Evolutionary conservation across 768 basidiomycete genomes (phyloP), one percentile per base, ranked within the genome.

Genomic region (Gloeophyllum trabeum): DNA sequence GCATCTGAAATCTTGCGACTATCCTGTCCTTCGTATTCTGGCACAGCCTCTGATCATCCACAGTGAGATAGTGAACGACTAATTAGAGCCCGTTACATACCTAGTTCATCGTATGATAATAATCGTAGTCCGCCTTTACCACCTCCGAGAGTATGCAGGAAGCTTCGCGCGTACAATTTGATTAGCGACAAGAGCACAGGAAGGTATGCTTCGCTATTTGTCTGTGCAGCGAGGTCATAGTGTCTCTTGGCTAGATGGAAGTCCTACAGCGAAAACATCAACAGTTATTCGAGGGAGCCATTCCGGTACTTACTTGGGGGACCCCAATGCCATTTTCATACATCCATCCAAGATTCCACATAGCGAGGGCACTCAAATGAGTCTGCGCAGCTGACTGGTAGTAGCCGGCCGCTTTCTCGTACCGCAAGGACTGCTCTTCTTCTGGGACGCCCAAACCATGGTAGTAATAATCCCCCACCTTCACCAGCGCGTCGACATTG

Each of bases 261-360:
- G 60, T 99, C 96, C 81, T 92, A 49, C n/a, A n/a, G 12, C 6
- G 16, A 40, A 22, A 41, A 6, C 25, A 42, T 22, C 25, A 32
- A 25, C 13, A 1, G 25, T 18, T 37, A 39, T 12, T 13, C 20
- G n/a, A 14, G 14, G 6, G 21, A 44, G 12, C 26, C 16, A 22
- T 23, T 7, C 23, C 35, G 4, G 23, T 37, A 47, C 65, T 48
- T 47, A 87, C 89, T 70, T 86, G 83, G 20, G 85, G 78, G 0
- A 98, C 88, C 2, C 96, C 96, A 18, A 87, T 59, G 0, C 96
- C 96, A 51, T 91, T 89, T 63, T 98, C 94, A 58, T 97, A 98
- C 96, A 98, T 98, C 88, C 89, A 97, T 1, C 94, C 96, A 7
- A 98, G 64, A 54, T 97, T 96, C 91, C 91, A 97, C 81, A 96